Base-by-base conservation (phyloP, 75 land plant species). In the Pinus albicaulis region DNA sequence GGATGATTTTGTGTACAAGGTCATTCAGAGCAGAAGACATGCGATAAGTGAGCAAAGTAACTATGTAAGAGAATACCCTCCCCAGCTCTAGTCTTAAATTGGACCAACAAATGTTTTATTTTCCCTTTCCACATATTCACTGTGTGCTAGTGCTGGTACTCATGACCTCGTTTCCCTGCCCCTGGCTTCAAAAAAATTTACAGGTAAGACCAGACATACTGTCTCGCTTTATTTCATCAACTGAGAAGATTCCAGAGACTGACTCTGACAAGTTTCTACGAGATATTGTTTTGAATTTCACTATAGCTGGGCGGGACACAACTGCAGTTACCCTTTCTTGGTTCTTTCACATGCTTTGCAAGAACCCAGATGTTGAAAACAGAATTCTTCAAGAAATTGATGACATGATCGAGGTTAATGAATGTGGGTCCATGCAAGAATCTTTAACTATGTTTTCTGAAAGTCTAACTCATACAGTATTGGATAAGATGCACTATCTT, bases 401-500 rank as follows among this genome's bases (percentile, higher is more conserved):
- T 74, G 75, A 76, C 20, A 5, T 76, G 24, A 65, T 66, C 8
- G 8, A 20, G 22, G 41, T 34, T 19, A 66, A 66, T 19, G 48
- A 66, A 66, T 36, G 44, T 19, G 70, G 20, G 41, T 66, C 41
- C 48, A 1, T 66, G 70, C 3, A 0, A 66, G 70, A 66, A 19
- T 66, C 70, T 66, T 34, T 66, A 16, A 66, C 44, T 2, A 66
- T 34, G 70, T 66, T 66, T 66, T 17, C 70, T 17, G n/a, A 66
- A 36, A 15, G 44, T 20, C n/a, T 66, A 20, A 60, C 72, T 26
- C 25, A 77, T 26, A 74, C 11, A 28, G 72, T 24, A 4, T 74
- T 77, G 22, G 77, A 80, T 57, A 80, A 81, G 34, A 84, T 87
- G 85, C 91, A 91, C 13, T 95, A 91, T 77, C 85, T 95, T 53